Conservation (phyloP, 2,329 filamentous ascomycete genomes). For the Nothophaeocryptopus gaeumannii region DNA sequence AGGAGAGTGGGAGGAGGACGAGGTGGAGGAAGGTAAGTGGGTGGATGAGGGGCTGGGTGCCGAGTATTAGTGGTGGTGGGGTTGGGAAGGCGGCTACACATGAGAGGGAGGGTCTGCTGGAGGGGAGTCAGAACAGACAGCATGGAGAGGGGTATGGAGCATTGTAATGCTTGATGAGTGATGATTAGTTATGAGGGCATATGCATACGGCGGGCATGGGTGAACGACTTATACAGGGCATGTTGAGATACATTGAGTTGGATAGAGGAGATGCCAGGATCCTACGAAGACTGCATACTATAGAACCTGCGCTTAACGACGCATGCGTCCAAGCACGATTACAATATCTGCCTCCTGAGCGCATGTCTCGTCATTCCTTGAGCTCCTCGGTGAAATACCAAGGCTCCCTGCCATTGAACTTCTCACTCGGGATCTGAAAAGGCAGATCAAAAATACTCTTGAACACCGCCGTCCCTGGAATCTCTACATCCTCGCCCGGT, state of each 20-base stretch:
- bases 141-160: slow-evolving; percentile 25
- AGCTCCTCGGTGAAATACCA: slow-evolving; percentile 42
- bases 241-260: too few relatives aligned
- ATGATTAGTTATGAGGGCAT: slow-evolving; percentile 3
- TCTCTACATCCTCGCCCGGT: slow-evolving; percentile 10
- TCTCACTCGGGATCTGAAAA: slow-evolving; percentile 58
- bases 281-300: too few relatives aligned
- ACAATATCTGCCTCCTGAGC: too few relatives aligned
- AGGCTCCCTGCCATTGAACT: slow-evolving; percentile 47
- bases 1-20: slow-evolving; percentile 38
- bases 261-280: too few relatives aligned
- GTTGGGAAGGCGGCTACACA: slow-evolving; percentile 18
- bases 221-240: too few relatives aligned
- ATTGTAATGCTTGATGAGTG: slow-evolving; percentile 7
- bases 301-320: too few relatives aligned
- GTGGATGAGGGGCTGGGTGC: slow-evolving; percentile 67
- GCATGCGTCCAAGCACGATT: too few relatives aligned
- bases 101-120: too few relatives aligned
- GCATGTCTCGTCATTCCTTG: not conserved
- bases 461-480: slow-evolving; percentile 51
- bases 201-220: not conserved
- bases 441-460: slow-evolving; percentile 59
- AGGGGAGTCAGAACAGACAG: slow-evolving; percentile 15
- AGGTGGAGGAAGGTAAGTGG: slow-evolving; percentile 59
- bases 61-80: slow-evolving; percentile 43